Percentiles rank a stretch among this genome's conserved stretches.
Conservation (phyloP, 306 rosid species). For the Clitoria ternatea region DNA sequence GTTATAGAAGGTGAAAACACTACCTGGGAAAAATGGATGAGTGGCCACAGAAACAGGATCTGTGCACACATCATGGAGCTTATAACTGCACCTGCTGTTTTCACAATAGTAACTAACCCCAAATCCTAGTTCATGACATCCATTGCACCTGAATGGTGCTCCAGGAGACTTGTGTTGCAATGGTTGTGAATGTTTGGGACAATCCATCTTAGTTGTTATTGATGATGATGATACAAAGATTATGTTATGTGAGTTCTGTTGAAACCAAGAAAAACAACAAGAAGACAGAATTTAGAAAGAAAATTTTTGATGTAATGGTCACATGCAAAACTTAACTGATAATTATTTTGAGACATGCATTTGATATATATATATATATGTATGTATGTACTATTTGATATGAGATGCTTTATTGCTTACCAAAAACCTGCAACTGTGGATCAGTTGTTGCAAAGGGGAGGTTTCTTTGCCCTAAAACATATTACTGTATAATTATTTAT, state of each 20-base stretch:
- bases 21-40: constrained; percentile 23
- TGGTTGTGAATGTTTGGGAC: constrained; percentile 32
- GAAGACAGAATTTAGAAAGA: neutral
- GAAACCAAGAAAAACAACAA: neutral
- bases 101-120: constrained; percentile 33
- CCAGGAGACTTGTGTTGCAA: constrained; percentile 8
- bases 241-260: neutral
- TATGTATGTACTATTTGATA: too few species aligned
- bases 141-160: constrained; percentile 39
- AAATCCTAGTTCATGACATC: constrained; percentile 42
- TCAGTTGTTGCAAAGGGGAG: too few species aligned
- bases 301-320: neutral
- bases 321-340: too few species aligned
- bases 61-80: constrained; percentile 42
- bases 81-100: constrained; percentile 14
- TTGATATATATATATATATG: too few species aligned
- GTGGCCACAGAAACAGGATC: neutral
- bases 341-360: too few species aligned
- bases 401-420: too few species aligned
- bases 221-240: too few species aligned
- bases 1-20: constrained; percentile 15
- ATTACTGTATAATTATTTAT: too few species aligned
- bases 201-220: constrained; percentile 4
- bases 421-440: too few species aligned
- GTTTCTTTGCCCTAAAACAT: too few species aligned